Percentiles rank a stretch among this genome's conserved stretches.
Evolutionary conservation across 2,329 filamentous ascomycete genomes (phyloP).

Genomic region (Curvularia sp.): DNA sequence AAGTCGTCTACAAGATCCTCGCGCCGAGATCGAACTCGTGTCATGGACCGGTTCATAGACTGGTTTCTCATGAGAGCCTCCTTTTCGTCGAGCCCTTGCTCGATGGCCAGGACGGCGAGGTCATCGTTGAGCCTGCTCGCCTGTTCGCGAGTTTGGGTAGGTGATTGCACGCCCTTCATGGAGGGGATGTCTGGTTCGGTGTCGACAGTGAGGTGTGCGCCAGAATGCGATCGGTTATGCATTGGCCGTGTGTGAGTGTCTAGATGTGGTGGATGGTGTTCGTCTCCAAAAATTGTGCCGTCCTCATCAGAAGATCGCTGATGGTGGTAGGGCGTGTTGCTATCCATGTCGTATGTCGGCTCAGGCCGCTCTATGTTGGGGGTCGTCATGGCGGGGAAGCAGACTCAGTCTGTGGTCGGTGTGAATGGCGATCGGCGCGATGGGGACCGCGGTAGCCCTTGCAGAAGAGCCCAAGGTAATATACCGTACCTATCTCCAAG

Average conservation of each 20-base stretch:
- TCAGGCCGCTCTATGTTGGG: conserved; percentile 47
- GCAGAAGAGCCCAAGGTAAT: not conserved
- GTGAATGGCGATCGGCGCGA: not conserved
- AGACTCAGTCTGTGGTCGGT: conserved; percentile 6
- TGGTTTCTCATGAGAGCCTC: conserved; percentile 48
- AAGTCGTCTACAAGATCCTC: conserved; percentile 70
- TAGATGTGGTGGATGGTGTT: conserved; percentile 31
- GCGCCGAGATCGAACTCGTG: conserved; percentile 60
- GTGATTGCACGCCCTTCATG: conserved; percentile 53
- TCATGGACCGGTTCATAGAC: conserved; percentile 55
- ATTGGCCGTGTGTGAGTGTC: conserved; percentile 18
- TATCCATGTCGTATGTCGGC: conserved; percentile 48
- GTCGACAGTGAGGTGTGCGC: conserved; percentile 58
- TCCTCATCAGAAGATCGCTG: conserved; percentile 51
- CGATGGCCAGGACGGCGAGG: conserved; percentile 68
- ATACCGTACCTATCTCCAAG: not conserved
- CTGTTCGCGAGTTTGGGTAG: conserved; percentile 66
- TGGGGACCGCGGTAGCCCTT: conserved; percentile 1
- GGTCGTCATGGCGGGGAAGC: conserved; percentile 43
- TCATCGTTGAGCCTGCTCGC: conserved; percentile 70
- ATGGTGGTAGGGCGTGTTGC: conserved; percentile 27
- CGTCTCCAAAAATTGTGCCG: conserved; percentile 49
- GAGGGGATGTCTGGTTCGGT: conserved; percentile 50
- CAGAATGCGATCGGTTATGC: conserved; percentile 36
- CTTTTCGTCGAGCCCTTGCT: conserved; percentile 63